A percentile compares a stretch with the other conserved stretches of the same genome.
Conservation (phyloP, 2,329 filamentous ascomycete genomes). For the Calonectria leucothoes region DNA sequence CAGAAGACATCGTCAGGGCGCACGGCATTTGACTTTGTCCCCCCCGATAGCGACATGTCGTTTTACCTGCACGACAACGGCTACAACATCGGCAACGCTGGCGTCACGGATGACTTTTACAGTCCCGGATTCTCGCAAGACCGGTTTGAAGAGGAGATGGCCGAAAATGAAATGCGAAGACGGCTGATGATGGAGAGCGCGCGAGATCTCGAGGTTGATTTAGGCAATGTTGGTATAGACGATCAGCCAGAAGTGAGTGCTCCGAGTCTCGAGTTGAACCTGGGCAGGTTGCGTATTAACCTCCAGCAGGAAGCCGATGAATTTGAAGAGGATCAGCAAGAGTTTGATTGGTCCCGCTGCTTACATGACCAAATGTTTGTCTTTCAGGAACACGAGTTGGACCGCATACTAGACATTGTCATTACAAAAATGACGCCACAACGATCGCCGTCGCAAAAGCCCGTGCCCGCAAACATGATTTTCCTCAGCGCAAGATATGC, state of each 20-base stretch:
- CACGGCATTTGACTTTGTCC: slow-evolving; percentile 95
- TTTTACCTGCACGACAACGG: slow-evolving; percentile 95
- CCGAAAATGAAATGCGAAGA: slow-evolving; percentile 93
- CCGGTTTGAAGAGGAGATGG: slow-evolving; percentile 95
- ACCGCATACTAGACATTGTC: slow-evolving; percentile 91
- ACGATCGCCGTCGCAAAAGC: slow-evolving; percentile 95
- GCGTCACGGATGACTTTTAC: slow-evolving; percentile 91
- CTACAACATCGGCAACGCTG: slow-evolving; percentile 86
- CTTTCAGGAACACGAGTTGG: slow-evolving; percentile 94
- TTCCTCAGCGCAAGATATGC: slow-evolving; percentile 96
- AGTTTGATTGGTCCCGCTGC: slow-evolving; percentile 96
- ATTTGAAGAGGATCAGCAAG: slow-evolving; percentile 87
- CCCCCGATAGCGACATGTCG: slow-evolving; percentile 95
- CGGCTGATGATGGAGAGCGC: slow-evolving; percentile 99
- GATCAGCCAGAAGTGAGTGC: slow-evolving; percentile 86
- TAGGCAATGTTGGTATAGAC: slow-evolving; percentile 95
- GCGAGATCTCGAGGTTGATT: slow-evolving; percentile 93
- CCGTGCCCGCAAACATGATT: slow-evolving; percentile 95
- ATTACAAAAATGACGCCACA: slow-evolving; percentile 99
- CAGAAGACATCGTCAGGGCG: slow-evolving; percentile 94
- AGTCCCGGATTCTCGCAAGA: slow-evolving; percentile 92
- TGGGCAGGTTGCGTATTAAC: slow-evolving; percentile 7
- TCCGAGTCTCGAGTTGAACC: neutral
- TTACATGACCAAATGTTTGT: slow-evolving; percentile 99
- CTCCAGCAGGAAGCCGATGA: slow-evolving; percentile 75